Percentiles rank a stretch among this genome's conserved stretches.
Evolutionary conservation across 2,329 filamentous ascomycete species (phyloP).

Genomic region (Fusarium penzigii): DNA sequence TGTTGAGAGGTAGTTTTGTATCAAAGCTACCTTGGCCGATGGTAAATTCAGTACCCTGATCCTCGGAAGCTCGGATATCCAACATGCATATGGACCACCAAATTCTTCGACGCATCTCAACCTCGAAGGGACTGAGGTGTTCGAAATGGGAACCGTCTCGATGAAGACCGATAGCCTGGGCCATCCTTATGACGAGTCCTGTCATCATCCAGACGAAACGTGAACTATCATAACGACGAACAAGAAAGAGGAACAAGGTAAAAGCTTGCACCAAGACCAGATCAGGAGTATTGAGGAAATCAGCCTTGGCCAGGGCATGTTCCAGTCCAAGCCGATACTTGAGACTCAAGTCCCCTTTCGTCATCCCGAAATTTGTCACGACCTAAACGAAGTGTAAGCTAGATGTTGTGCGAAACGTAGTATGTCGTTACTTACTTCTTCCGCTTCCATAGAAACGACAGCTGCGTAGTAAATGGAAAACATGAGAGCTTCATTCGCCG

Average conservation of each 20-base stretch:
- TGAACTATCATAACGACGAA: conserved; percentile 52
- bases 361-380: conserved; percentile 47
- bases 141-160: conserved; percentile 55
- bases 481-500: conserved; percentile 52
- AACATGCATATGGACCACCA: conserved; percentile 64
- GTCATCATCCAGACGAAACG: conserved; percentile 64
- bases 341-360: conserved; percentile 46
- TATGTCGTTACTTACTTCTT: conserved; percentile 45
- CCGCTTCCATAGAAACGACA: conserved; percentile 57
- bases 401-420: neutral
- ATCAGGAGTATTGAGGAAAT: conserved; percentile 61
- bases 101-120: conserved; percentile 62
- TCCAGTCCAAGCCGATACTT: conserved; percentile 58
- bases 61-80: conserved; percentile 61
- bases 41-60: conserved; percentile 55
- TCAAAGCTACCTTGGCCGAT: conserved; percentile 50
- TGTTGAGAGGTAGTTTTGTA: conserved; percentile 55
- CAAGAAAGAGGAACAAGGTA: conserved; percentile 56
- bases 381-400: conserved; percentile 38
- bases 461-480: conserved; percentile 60
- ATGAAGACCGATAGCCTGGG: conserved; percentile 55
- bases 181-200: conserved; percentile 60
- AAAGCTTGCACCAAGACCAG: conserved; percentile 63
- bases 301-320: conserved; percentile 60
- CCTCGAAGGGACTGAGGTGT: conserved; percentile 58